Evolutionary conservation across 192 early-diverging fungal species (phyloP), one percentile per base, ranked within the genome.

Genomic region (Physocladia obscura): DNA sequence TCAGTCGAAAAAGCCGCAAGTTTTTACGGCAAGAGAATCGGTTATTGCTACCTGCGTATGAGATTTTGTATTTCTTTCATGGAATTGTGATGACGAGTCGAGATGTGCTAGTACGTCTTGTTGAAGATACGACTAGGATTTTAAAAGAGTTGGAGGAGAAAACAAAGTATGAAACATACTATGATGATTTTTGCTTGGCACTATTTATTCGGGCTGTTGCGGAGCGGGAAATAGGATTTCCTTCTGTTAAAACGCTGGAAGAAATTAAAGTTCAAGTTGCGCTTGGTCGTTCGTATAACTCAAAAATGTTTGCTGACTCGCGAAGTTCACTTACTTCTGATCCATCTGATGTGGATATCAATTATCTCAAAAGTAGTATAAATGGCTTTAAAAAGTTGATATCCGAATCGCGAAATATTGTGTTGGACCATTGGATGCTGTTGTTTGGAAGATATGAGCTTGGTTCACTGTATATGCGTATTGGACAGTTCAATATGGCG

Each of bases 1-100:
- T 94, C 21, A 81, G 88, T 27, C 87, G 94, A 54, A 96, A 96
- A 74, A 79, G 89, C 2, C 84, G 87, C 65, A 91, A 92, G 59
- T 94, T 88, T 70, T 15, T 74, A 8, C 49, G 76, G 60, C 91
- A 96, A 68, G 79, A 77, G n/a, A 77, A 80, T 58, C 73, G 87
- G 48, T 74, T 96, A 30, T 64, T 91, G 36, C 78, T 94, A 15
- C 92, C 93, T 3, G 89, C 81, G 1, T 79, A 92, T 31, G 94
- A 96, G 73, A 83, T 94, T 19, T 62, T 93, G 56, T 80, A 89
- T 49, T 75, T 89, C 32, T 89, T 86, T 78, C 87, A 87, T 73
- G 84, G 87, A 4, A 87, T 89, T 65, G 88, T 90, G 62, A 84
- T 91, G 68, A 89, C 91, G 73, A 86, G 92, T 0, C 49, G 58